Evolutionary conservation across 2,329 filamentous ascomycete species (phyloP).

Genomic region (Fusarium transvaalense): DNA sequence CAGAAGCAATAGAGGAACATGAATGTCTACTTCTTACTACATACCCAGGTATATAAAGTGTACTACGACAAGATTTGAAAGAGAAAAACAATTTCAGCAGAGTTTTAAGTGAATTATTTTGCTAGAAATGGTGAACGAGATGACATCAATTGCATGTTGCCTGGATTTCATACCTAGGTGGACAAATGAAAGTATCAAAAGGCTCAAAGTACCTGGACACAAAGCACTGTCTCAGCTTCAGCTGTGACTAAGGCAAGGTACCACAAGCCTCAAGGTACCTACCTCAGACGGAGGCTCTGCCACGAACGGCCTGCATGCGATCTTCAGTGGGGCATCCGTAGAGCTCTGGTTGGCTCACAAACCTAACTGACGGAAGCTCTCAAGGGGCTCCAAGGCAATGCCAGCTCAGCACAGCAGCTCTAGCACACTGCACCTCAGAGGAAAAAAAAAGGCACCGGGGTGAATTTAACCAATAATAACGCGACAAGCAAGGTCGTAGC

Average conservation of each 20-base stretch:
- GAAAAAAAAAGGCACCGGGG: constrained; percentile 14
- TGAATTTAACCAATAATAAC: constrained; percentile 36
- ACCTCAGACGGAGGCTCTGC: constrained; percentile 39
- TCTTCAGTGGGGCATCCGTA: constrained; percentile 28
- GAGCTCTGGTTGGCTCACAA: constrained; percentile 29
- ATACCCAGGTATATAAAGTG: too few relatives aligned
- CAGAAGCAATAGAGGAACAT: too few relatives aligned
- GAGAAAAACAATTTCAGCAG: neutral
- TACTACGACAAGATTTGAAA: too few relatives aligned
- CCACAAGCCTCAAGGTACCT: constrained; percentile 35
- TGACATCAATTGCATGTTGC: neutral
- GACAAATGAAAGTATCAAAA: constrained; percentile 26
- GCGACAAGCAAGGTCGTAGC: constrained; percentile 36
- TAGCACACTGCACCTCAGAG: constrained; percentile 26
- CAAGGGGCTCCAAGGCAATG: constrained; percentile 41
- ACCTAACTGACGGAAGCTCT: constrained; percentile 23
- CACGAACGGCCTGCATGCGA: constrained; percentile 33
- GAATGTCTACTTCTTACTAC: too few relatives aligned
- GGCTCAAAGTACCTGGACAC: constrained; percentile 20
- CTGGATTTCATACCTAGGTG: too few relatives aligned
- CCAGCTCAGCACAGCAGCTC: constrained; percentile 45
- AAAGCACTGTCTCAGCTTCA: constrained; percentile 6
- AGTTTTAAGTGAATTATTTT: neutral
- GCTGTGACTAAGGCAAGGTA: constrained; percentile 41
- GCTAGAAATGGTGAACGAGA: neutral